Evolutionary conservation across 495 filamentous ascomycete species (phyloP).

Genomic region (Penicilliopsis zonata): DNA sequence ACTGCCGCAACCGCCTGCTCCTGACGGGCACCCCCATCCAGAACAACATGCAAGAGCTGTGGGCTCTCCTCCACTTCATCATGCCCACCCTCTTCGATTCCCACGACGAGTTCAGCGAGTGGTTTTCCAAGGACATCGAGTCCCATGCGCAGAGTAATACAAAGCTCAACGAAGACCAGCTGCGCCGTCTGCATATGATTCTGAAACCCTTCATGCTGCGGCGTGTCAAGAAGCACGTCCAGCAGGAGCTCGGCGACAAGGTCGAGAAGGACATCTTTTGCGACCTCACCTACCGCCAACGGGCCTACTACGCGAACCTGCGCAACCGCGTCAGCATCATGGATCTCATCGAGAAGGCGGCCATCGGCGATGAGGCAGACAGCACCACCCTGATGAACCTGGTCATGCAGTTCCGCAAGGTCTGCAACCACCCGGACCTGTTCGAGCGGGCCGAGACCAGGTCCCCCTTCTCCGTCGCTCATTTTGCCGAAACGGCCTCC

Average conservation of each 20-base stretch:
- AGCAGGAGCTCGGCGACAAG: slow-evolving; percentile 97
- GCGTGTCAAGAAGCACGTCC: slow-evolving; percentile 97
- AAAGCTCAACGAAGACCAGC: slow-evolving; percentile 94
- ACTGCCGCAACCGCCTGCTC: slow-evolving; percentile 88
- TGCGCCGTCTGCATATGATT: slow-evolving; percentile 96
- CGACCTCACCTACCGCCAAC: slow-evolving; percentile 91
- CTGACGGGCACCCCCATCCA: slow-evolving; percentile 97
- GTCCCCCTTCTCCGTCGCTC: slow-evolving; percentile 68
- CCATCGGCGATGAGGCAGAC: slow-evolving; percentile 86
- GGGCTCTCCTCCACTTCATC: slow-evolving; percentile 97
- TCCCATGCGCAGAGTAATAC: slow-evolving; percentile 97
- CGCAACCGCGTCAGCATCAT: slow-evolving; percentile 97
- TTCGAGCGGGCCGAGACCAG: slow-evolving; percentile 90
- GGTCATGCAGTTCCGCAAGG: slow-evolving; percentile 99
- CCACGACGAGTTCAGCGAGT: slow-evolving; percentile 98
- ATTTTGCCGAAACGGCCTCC: slow-evolving; percentile 88
- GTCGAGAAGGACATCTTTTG: slow-evolving; percentile 95
- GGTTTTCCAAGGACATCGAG: slow-evolving; percentile 99
- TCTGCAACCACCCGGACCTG: slow-evolving; percentile 96
- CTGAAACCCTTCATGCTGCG: slow-evolving; percentile 98
- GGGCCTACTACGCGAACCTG: slow-evolving; percentile 83
- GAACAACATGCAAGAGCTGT: slow-evolving; percentile 99
- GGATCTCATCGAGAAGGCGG: slow-evolving; percentile 95
- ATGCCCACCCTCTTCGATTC: slow-evolving; percentile 98
- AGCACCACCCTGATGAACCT: slow-evolving; percentile 96